Base-by-base conservation (phyloP, 768 basidiomycete genomes). In the Hygrocybe punicea region DNA sequence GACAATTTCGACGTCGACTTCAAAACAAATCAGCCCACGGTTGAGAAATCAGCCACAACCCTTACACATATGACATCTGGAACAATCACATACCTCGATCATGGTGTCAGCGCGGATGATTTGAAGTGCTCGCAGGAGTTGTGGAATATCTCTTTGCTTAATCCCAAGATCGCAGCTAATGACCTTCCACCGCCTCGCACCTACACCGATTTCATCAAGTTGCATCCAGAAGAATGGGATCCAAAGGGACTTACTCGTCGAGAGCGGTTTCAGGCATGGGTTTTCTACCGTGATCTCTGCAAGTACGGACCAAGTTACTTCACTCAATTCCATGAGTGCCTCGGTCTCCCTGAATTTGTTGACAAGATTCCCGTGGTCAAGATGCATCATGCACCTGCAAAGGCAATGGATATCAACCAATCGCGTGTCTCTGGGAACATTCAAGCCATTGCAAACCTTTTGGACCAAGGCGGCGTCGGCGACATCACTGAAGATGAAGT, bases 1-100 rank as follows among this genome's bases (percentile, higher is more conserved):
- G 62, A 64, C 46, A 64, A 64, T 51, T 63, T 64, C 34, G 60
- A 64, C 52, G 47, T 64, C 39, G 48, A 64, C 35, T 56, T 62
- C 35, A 62, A 62, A 34, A 21, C 37, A 3, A 13, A 33, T 9
- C 36, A 39, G 17, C 56, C 63, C 13, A 63, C 62, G 11, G 49
- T 57, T 21, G 62, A 63, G 35, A 58, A 58, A 39, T 14, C 46
- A 16, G 16, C 9, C 19, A 53, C 58, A 21, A 54, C 55, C 3
- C 55, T 64, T 23, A 61, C n/a, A 19, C 36, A 39, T n/a, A 39
- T 39, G 36, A 39, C 36, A n/a, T 39, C 36, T 39, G 36, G 36
- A 39, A 39, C 36, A 9, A 9, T 39, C n/a, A n/a, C n/a, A n/a
- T 39, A 39, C n/a, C 36, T 39, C 36, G 36, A 39, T 9, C 36